A percentile compares a stretch with the other conserved stretches of the same genome.
Evolutionary conservation across 2,329 filamentous ascomycete species (phyloP).

Genomic region (Penicillium capsulatum): DNA sequence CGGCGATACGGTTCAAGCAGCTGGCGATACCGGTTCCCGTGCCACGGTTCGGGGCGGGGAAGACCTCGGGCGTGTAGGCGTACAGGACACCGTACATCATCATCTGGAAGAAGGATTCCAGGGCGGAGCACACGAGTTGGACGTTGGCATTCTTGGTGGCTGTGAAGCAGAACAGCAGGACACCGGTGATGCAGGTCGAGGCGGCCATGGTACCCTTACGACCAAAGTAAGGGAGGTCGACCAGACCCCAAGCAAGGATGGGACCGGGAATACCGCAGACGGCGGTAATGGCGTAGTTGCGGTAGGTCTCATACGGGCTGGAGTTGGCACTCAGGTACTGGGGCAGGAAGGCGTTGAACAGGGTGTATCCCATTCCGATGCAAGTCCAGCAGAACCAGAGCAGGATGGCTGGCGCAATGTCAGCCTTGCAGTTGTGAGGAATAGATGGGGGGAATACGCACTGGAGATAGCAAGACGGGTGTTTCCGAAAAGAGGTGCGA

Average conservation of each 20-base stretch:
- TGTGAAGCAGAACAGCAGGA: conserved; percentile 55
- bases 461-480: conserved; percentile 48
- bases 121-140: conserved; percentile 48
- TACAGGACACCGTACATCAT: conserved; percentile 55
- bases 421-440: conserved; percentile 8
- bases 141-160: conserved; percentile 45
- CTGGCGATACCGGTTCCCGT: conserved; percentile 50
- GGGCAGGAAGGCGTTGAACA: conserved; percentile 88
- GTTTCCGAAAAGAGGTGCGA: conserved; percentile 59
- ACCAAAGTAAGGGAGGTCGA: conserved; percentile 62
- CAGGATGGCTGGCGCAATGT: conserved; percentile 34
- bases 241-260: conserved; percentile 67
- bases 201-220: conserved; percentile 56
- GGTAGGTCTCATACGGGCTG: conserved; percentile 53
- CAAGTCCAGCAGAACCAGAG: conserved; percentile 78
- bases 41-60: conserved; percentile 53
- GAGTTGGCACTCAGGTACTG: conserved; percentile 59
- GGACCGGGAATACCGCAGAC: conserved; percentile 73
- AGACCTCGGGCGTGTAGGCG: conserved; percentile 57
- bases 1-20: conserved; percentile 42
- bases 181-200: conserved; percentile 49
- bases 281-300: conserved; percentile 78
- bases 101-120: conserved; percentile 53
- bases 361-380: conserved; percentile 80
- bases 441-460: conserved; percentile 27